phyloP scores from a whole-genome alignment of 2,329 filamentous ascomycete species.

The Cladophialophora yegresii region DNA sequence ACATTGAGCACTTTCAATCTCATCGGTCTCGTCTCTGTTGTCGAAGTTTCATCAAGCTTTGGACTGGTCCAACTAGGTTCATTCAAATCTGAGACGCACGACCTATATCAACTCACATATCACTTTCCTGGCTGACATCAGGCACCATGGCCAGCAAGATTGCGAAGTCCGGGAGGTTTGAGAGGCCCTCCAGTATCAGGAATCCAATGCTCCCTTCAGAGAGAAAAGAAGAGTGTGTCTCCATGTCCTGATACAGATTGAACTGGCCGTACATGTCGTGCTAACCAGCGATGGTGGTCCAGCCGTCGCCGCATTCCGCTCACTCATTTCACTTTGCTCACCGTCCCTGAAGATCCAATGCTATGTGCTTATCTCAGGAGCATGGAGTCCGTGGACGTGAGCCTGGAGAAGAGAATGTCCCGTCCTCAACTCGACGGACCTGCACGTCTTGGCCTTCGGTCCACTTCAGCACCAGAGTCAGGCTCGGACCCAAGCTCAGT shows the following conservation, averaged over 20 bases:
- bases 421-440: neutral
- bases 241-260: neutral
- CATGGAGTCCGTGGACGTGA: conserved; percentile 20
- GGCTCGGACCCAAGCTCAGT: neutral
- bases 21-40: neutral
- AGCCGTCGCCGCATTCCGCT: conserved; percentile 21
- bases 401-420: conserved; percentile 14
- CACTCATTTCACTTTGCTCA: conserved; percentile 25
- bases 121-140: neutral
- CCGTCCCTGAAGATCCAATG: conserved; percentile 24
- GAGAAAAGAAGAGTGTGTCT: conserved; percentile 6
- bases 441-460: neutral
- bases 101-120: neutral
- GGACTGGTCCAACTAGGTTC: no score
- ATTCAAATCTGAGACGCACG: neutral
- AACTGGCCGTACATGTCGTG: neutral
- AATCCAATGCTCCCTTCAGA: neutral
- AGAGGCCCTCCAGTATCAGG: neutral
- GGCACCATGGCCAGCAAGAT: neutral
- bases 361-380: conserved; percentile 21
- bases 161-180: neutral
- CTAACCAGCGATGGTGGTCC: neutral
- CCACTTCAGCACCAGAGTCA: neutral
- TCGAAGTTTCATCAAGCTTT: neutral
- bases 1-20: neutral